phyloP scores from a whole-genome alignment of 2,329 filamentous ascomycete genomes.

The Hypoxylon sp. region DNA sequence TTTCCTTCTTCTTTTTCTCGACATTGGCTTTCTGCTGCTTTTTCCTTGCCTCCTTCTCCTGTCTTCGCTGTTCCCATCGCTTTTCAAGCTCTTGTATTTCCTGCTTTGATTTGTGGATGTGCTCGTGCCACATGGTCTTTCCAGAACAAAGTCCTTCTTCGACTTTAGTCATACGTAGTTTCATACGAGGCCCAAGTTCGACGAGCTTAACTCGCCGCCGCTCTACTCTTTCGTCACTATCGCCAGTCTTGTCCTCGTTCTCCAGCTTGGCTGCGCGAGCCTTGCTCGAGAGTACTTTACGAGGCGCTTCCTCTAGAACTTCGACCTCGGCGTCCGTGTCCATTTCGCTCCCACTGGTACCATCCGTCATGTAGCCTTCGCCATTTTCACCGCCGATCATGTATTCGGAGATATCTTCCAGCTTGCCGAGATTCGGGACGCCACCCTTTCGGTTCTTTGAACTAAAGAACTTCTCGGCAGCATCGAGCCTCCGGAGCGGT shows the following conservation, averaged over 20 bases:
- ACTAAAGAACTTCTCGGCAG: constrained; percentile 83
- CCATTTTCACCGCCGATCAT: constrained; percentile 86
- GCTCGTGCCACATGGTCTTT: constrained; percentile 98
- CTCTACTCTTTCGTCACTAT: constrained; percentile 73
- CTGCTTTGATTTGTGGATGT: constrained; percentile 84
- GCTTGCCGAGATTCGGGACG: constrained; percentile 89
- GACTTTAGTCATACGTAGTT: constrained; percentile 90
- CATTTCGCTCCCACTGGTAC: constrained; percentile 87
- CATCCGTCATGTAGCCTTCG: constrained; percentile 88
- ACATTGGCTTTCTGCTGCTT: constrained; percentile 91
- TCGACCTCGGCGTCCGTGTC: constrained; percentile 98
- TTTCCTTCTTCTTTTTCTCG: constrained; percentile 81
- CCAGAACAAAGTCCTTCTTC: constrained; percentile 93
- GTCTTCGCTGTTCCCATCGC: constrained; percentile 82
- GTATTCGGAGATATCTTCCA: constrained; percentile 95
- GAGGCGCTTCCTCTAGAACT: constrained; percentile 75
- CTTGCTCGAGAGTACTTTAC: constrained; percentile 70
- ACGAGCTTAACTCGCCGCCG: constrained; percentile 91
- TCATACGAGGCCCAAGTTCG: constrained; percentile 92
- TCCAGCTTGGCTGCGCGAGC: constrained; percentile 64
- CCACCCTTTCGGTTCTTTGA: constrained; percentile 75
- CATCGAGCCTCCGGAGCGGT: constrained; percentile 84
- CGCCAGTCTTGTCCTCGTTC: constrained; percentile 61
- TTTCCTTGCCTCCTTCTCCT: constrained; percentile 86
- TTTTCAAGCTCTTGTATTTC: constrained; percentile 85